phyloP scores from a whole-genome alignment of 192 early-diverging fungal genomes.

The Globomyces pollinis-pini region DNA sequence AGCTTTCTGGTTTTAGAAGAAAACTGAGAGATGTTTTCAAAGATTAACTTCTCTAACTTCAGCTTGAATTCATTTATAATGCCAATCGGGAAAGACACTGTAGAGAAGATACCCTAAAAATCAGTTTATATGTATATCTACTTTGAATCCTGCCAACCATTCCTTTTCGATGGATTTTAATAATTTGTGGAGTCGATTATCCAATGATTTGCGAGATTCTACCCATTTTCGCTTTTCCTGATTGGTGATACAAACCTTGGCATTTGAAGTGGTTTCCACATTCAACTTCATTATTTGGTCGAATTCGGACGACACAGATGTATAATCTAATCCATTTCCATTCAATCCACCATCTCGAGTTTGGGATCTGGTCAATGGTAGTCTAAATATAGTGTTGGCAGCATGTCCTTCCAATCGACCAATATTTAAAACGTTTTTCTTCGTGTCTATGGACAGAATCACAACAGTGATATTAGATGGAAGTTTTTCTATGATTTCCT shows the following conservation, averaged over 20 bases:
- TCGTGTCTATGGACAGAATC: no score
- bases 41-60: slow-evolving; percentile 38
- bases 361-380: slow-evolving; percentile 63
- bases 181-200: slow-evolving; percentile 56
- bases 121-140: slow-evolving; percentile 8
- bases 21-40: slow-evolving; percentile 16
- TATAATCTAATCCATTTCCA: slow-evolving; percentile 32
- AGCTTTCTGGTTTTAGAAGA: not conserved
- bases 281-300: slow-evolving; percentile 60
- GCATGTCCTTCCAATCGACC: slow-evolving; percentile 38
- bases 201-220: slow-evolving; percentile 61
- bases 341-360: slow-evolving; percentile 30
- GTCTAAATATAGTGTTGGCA: slow-evolving; percentile 53
- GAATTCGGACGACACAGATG: slow-evolving; percentile 50
- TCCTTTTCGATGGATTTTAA: slow-evolving; percentile 59
- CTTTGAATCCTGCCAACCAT: slow-evolving; percentile 87
- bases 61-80: slow-evolving; percentile 39
- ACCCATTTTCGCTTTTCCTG: slow-evolving; percentile 78
- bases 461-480: no score
- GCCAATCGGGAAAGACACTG: not conserved
- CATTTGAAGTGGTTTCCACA: slow-evolving; percentile 57
- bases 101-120: slow-evolving; percentile 2
- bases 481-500: no score
- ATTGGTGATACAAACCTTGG: slow-evolving; percentile 23
- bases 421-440: no score